Base-by-base conservation (phyloP, 2,329 filamentous ascomycete genomes). In the Colletotrichum falcatum region DNA sequence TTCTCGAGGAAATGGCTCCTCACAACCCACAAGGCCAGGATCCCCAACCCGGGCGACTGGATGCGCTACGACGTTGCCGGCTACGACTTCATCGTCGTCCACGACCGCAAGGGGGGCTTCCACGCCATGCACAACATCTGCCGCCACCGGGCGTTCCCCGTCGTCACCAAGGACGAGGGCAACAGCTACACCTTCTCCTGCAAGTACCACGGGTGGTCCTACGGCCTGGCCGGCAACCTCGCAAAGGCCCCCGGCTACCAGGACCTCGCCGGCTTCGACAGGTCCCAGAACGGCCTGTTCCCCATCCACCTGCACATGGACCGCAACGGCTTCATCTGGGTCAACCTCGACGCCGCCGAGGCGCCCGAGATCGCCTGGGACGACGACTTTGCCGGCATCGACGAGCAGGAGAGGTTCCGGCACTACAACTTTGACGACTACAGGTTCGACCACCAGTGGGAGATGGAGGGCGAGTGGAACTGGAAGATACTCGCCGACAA, bases 71-170 rank as follows among this genome's bases (percentile, higher is more conserved):
- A 85, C 16, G 77, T 88, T 6, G 87, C 88, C 8, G 87, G 85
- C 16, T 89, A 86, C 77, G 81, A 87, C 30, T 87, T 90, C 76
- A 79, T 90, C 74, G 77, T 90, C 14, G 80, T 83, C 62, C 79
- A 79, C 20, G 86, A 89, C 74, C 82, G 85, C 33, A 79, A 85
- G 11, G 84, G 83, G 12, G 82, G 83, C 7, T 84, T 90, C 77
- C 86, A 88, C 67, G 88, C 83, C 20, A 90, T 90, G 76, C 89
- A 90, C 79, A 90, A 91, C 74, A 82, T 90, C 44, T 90, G 89
- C 78, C 81, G 89, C 2, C 89, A 90, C 76, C 83, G 89, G 8
- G 89, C 89, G 28, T 91, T 87, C 74, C 87, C 88, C 0, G 84
- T 90, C 11, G 86, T 89, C 11, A 83, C 81, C 5, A 82, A 84